Conservation (phyloP, 257 asterid genomes). For the Agastache rugosa region DNA sequence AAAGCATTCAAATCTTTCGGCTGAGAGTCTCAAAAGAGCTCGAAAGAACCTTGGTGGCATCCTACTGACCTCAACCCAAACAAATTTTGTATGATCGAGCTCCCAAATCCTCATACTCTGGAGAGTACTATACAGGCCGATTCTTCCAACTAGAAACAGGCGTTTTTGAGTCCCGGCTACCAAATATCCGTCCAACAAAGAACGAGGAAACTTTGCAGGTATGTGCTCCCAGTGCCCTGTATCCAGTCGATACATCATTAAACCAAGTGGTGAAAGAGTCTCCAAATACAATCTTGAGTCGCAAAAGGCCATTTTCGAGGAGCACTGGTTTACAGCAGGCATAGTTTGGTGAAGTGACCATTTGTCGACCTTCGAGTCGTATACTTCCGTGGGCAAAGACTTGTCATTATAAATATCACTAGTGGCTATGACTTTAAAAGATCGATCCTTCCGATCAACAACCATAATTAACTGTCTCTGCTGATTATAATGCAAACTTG, state of each 20-base stretch:
- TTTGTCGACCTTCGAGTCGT: constrained; percentile 74
- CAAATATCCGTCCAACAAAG: constrained; percentile 92
- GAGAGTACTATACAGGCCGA: constrained; percentile 86
- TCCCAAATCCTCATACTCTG: constrained; percentile 99
- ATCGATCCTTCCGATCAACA: constrained; percentile 73
- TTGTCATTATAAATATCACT: constrained; percentile 86
- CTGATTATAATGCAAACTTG: constrained; percentile 89
- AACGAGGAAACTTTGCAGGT: constrained; percentile 95
- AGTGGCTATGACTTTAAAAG: constrained; percentile 90
- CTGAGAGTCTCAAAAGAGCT: constrained; percentile 90
- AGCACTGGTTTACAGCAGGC: constrained; percentile 97
- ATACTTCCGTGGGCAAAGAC: constrained; percentile 93
- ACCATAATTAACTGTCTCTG: constrained; percentile 95
- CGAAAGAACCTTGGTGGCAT: constrained; percentile 94
- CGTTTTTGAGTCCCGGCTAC: constrained; percentile 91
- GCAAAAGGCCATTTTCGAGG: constrained; percentile 97
- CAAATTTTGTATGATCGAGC: constrained; percentile 77
- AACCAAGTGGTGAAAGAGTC: constrained; percentile 93
- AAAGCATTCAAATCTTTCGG: constrained; percentile 96
- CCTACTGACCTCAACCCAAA: constrained; percentile 91
- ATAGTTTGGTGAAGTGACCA: constrained; percentile 93
- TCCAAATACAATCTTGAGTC: constrained; percentile 89
- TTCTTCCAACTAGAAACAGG: constrained; percentile 89
- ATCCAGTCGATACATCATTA: constrained; percentile 90
- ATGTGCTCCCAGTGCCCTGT: constrained; percentile 95